Evolutionary conservation across 2,329 filamentous ascomycete genomes (phyloP).

Genomic region (Chaetomiaceae sp.): DNA sequence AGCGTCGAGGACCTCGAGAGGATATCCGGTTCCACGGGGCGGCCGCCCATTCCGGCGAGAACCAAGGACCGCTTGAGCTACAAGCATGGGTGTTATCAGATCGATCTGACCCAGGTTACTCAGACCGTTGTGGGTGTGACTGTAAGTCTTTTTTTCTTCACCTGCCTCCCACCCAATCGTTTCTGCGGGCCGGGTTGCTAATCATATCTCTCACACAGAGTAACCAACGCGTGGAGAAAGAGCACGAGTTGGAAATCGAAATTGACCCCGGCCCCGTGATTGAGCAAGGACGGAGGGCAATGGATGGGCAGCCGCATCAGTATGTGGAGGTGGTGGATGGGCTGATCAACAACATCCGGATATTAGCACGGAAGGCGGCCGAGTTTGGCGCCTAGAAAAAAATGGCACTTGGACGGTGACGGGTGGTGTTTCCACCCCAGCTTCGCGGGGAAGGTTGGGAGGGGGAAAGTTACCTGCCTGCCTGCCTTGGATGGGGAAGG

Average conservation of each 20-base stretch:
- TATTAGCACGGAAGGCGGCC: constrained; percentile 40
- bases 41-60: constrained; percentile 52
- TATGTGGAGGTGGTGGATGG: constrained; percentile 67
- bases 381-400: constrained; percentile 8
- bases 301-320: constrained; percentile 48
- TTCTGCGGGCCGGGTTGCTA: neutral
- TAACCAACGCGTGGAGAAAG: constrained; percentile 48
- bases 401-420: no score
- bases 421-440: no score
- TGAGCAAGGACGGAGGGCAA: constrained; percentile 58
- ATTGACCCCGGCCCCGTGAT: constrained; percentile 59
- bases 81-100: constrained; percentile 77
- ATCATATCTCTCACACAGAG: constrained; percentile 28
- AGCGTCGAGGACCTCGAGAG: constrained; percentile 52
- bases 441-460: no score
- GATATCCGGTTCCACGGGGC: constrained; percentile 32
- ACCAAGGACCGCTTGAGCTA: constrained; percentile 92
- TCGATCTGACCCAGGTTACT: constrained; percentile 90
- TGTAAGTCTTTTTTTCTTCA: constrained; percentile 12
- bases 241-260: constrained; percentile 80
- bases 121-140: constrained; percentile 31
- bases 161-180: neutral
- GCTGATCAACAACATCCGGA: constrained; percentile 67
- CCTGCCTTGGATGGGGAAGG: no score
- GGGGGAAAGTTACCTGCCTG: no score